Percentiles rank a stretch among this genome's conserved stretches.
These are phyloP conservation scores for Penicillium lividum DNA, from an alignment of 495 filamentous ascomycete species.

Conservation along the genomic window DNA sequence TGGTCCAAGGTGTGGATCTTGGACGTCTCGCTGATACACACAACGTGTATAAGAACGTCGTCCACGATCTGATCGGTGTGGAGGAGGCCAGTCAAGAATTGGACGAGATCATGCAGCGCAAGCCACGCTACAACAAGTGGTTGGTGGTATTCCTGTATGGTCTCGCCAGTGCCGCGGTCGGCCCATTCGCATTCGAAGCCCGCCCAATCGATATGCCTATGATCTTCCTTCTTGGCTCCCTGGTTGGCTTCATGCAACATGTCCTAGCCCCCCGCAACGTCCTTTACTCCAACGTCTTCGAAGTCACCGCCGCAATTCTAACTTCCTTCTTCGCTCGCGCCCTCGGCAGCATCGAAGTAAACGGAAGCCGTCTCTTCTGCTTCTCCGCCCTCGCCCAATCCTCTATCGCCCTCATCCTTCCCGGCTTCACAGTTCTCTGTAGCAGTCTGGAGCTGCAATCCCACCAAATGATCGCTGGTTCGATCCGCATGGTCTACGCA, in stretches of 20 bases:
- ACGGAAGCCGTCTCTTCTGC: constrained; percentile 62
- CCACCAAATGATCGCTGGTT: constrained; percentile 82
- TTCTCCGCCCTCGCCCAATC: constrained; percentile 91
- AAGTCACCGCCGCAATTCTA: constrained; percentile 80
- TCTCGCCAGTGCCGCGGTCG: constrained; percentile 72
- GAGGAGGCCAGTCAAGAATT: constrained; percentile 78
- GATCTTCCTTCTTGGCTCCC: constrained; percentile 77
- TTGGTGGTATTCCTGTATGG: constrained; percentile 77
- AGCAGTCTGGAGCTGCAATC: constrained; percentile 87
- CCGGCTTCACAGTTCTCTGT: constrained; percentile 83
- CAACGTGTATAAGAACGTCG: constrained; percentile 89
- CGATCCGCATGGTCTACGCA: constrained; percentile 92
- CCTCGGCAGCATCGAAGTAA: constrained; percentile 69
- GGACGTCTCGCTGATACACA: constrained; percentile 83
- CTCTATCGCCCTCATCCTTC: constrained; percentile 87
- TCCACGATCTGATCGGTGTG: constrained; percentile 82
- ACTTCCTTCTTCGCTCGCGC: constrained; percentile 86
- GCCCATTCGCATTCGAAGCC: constrained; percentile 86
- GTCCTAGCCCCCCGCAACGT: constrained; percentile 76
- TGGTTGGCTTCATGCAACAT: constrained; percentile 82
- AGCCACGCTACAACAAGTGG: constrained; percentile 70
- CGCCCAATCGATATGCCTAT: constrained; percentile 86
- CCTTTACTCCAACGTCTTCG: constrained; percentile 82
- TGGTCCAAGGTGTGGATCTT: constrained; percentile 77
- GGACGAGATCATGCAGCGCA: constrained; percentile 64